A percentile compares a stretch with the other conserved stretches of the same genome.
Evolutionary conservation across 345 rosid genomes (phyloP).

Genomic region (Melaleuca alternifolia): DNA sequence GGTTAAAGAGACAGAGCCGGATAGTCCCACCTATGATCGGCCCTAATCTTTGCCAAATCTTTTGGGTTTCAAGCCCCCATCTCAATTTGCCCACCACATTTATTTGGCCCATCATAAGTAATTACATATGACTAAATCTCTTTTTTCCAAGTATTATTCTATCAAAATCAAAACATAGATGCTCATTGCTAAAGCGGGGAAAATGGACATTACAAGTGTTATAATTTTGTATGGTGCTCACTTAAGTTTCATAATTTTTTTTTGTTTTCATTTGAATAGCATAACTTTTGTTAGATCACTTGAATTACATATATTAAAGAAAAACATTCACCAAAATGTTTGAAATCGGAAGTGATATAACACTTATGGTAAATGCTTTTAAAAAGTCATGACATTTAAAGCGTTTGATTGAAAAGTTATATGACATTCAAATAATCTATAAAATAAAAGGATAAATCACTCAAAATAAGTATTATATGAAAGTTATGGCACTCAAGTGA

Average conservation of each 20-base stretch:
- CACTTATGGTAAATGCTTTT: neutral
- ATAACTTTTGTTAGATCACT: neutral
- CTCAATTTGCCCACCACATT: neutral
- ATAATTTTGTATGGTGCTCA: neutral
- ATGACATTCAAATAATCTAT: neutral
- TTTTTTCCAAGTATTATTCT: neutral
- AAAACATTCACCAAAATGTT: neutral
- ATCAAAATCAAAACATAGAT: neutral
- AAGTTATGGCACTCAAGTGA: neutral
- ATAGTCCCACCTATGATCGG: neutral
- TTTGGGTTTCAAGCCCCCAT: neutral
- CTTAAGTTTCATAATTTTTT: neutral
- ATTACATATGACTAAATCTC: neutral
- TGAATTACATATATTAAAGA: too few relatives aligned
- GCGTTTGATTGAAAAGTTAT: neutral
- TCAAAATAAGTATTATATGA: neutral
- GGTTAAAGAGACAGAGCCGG: neutral
- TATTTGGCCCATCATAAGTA: neutral
- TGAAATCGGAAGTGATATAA: fast-evolving
- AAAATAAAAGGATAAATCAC: neutral
- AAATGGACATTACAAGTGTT: neutral
- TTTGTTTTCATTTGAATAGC: neutral
- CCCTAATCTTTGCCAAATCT: neutral
- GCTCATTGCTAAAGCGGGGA: neutral
- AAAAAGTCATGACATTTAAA: neutral